Percentiles rank a stretch among this genome's conserved stretches.
Evolutionary conservation across 768 basidiomycete species (phyloP).

Genomic region (Lyophyllum shimeji): DNA sequence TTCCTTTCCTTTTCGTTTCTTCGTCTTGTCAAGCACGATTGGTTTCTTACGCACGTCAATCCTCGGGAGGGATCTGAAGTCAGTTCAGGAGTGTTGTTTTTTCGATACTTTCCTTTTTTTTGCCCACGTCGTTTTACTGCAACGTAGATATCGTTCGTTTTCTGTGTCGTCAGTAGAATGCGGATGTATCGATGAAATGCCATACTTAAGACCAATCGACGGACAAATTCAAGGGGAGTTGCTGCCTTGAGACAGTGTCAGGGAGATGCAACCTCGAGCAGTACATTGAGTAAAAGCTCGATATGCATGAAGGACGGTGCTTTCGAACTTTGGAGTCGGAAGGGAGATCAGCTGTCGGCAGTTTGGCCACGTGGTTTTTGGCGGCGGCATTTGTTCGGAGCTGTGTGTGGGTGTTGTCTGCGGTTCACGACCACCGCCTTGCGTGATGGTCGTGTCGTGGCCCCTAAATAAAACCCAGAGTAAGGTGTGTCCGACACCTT

Average conservation of each 20-base stretch:
- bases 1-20: neutral
- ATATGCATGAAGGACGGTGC: too few relatives aligned
- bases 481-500: neutral
- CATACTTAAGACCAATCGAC: too few relatives aligned
- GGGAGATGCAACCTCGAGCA: too few relatives aligned
- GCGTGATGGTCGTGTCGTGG: neutral
- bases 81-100: slow-evolving; percentile 8
- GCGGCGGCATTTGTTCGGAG: neutral
- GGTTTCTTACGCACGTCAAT: slow-evolving; percentile 8
- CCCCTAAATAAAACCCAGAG: slow-evolving; percentile 1
- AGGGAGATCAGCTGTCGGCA: too few relatives aligned
- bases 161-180: too few relatives aligned
- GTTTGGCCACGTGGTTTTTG: slow-evolving; percentile 7
- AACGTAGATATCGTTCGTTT: too few relatives aligned
- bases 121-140: neutral
- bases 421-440: neutral
- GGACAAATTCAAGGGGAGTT: too few relatives aligned
- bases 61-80: slow-evolving; percentile 11
- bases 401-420: neutral
- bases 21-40: slow-evolving; percentile 2
- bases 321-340: too few relatives aligned
- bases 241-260: too few relatives aligned
- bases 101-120: neutral
- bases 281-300: too few relatives aligned
- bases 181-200: too few relatives aligned